phyloP scores from a whole-genome alignment of 2,329 filamentous ascomycete species.

The Arthrobotrys entomopaga region DNA sequence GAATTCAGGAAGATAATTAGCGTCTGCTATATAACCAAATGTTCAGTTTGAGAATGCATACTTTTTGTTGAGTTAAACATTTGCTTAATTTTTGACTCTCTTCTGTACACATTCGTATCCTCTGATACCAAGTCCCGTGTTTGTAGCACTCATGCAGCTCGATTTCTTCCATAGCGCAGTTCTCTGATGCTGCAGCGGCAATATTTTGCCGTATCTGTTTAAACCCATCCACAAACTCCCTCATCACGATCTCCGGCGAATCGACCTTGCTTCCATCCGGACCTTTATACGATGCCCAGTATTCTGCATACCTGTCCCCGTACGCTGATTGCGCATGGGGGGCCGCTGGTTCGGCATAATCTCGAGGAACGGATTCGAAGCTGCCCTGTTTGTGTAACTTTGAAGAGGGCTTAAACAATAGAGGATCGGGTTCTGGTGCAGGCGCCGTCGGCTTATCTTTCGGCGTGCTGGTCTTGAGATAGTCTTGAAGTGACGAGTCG shows the following conservation, averaged over 20 bases:
- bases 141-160: slow-evolving; percentile 85
- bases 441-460: slow-evolving; percentile 61
- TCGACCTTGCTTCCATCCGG: slow-evolving; percentile 65
- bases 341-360: slow-evolving; percentile 44
- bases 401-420: slow-evolving; percentile 56
- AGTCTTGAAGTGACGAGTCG: slow-evolving; percentile 83
- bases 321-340: slow-evolving; percentile 60
- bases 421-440: slow-evolving; percentile 64
- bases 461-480: slow-evolving; percentile 82
- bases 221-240: slow-evolving; percentile 82
- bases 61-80: slow-evolving; percentile 88
- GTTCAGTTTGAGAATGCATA: slow-evolving; percentile 62
- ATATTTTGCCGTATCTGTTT: slow-evolving; percentile 83
- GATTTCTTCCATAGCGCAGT: slow-evolving; percentile 87
- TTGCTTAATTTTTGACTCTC: slow-evolving; percentile 82
- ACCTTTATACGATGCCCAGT: slow-evolving; percentile 92
- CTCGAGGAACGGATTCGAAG: slow-evolving; percentile 15
- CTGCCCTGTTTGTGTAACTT: slow-evolving; percentile 52
- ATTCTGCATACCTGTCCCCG: slow-evolving; percentile 80
- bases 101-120: slow-evolving; percentile 80
- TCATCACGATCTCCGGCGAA: slow-evolving; percentile 80
- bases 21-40: not conserved
- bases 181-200: slow-evolving; percentile 85
- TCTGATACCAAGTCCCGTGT: slow-evolving; percentile 73
- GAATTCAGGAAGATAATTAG: not conserved